Evolutionary conservation across 495 filamentous ascomycete genomes (phyloP).

Genomic region (Penicillium simplicissimum): DNA sequence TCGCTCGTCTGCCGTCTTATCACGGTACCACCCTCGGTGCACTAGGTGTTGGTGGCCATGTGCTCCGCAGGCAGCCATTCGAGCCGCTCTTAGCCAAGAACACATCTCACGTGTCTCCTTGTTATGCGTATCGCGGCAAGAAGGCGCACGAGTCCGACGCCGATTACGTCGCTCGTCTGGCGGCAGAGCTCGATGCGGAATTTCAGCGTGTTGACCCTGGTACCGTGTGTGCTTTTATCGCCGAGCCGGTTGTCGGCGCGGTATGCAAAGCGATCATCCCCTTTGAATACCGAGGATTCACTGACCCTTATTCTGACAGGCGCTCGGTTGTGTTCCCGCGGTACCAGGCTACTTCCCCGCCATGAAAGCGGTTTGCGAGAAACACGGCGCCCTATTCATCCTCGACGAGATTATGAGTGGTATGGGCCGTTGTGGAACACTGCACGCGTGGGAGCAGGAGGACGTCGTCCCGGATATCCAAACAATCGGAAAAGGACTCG

Average conservation of each 20-base stretch:
- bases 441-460: slow-evolving; percentile 70
- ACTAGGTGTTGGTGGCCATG: slow-evolving; percentile 63
- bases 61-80: slow-evolving; percentile 62
- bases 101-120: slow-evolving; percentile 66
- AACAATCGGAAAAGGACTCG: slow-evolving; percentile 68
- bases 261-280: slow-evolving; percentile 27
- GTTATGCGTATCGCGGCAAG: slow-evolving; percentile 64
- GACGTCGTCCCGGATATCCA: slow-evolving; percentile 64
- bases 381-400: slow-evolving; percentile 67
- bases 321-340: slow-evolving; percentile 62
- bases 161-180: slow-evolving; percentile 59
- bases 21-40: slow-evolving; percentile 74
- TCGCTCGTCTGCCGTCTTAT: slow-evolving; percentile 69
- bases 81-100: slow-evolving; percentile 63
- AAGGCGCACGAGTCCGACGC: slow-evolving; percentile 44
- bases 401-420: slow-evolving; percentile 82
- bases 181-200: slow-evolving; percentile 69
- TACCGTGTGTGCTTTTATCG: slow-evolving; percentile 74
- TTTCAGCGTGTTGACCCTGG: slow-evolving; percentile 70
- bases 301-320: slow-evolving; percentile 19
- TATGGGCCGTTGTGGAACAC: slow-evolving; percentile 67
- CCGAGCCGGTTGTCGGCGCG: slow-evolving; percentile 68
- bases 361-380: slow-evolving; percentile 62
- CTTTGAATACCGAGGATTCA: neutral
- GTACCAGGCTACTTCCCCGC: slow-evolving; percentile 65